Base-by-base conservation (phyloP, 768 basidiomycete genomes). In the Lactarius quietus region DNA sequence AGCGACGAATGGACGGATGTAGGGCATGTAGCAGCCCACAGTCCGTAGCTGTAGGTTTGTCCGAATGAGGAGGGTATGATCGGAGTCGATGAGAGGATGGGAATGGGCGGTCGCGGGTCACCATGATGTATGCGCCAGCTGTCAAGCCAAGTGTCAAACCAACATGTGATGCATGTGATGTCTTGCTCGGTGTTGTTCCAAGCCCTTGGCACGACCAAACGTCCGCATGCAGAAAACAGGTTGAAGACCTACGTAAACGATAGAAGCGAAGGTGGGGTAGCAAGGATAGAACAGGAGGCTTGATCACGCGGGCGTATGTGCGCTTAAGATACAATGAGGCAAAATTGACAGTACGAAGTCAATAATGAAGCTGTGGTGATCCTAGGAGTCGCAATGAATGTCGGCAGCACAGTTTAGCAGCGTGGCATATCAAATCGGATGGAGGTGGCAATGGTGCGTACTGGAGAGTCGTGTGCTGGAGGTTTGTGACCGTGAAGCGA, bases 261-360 rank as follows among this genome's bases (percentile, higher is more conserved):
- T 48, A 6, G 58, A 59, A n/a, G 39, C 39, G 28, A 58, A 33
- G 33, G 33, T 26, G n/a, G 26, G 18, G 53, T 54, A 17, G 18
- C 29, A 29, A 29, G 23, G 43, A 28, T 20, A 31, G 29, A 31
- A 31, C 52, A 53, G 52, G 31, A 54, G 53, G 18, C 58, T 31
- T 8, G 31, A 59, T 48, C 58, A 59, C 58, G 58, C 58, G 59
- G 48, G 31, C 17, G 20, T 33, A n/a, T 29, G 38, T 14, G 53
- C 53, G 53, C 20, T 33, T 54, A 33, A 4, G 29, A 7, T 9
- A 29, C 53, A 33, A 54, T 10, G 31, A 29, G 31, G 53, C 31
- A 17, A 26, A 23, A 29, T 33, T 54, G 53, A 54, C 53, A 33
- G 6, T 33, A 29, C 5, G 18, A 54, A 31, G 29, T 33, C 31